Conservation (phyloP, 306 rosid species). For the Acacia melanoxylon region DNA sequence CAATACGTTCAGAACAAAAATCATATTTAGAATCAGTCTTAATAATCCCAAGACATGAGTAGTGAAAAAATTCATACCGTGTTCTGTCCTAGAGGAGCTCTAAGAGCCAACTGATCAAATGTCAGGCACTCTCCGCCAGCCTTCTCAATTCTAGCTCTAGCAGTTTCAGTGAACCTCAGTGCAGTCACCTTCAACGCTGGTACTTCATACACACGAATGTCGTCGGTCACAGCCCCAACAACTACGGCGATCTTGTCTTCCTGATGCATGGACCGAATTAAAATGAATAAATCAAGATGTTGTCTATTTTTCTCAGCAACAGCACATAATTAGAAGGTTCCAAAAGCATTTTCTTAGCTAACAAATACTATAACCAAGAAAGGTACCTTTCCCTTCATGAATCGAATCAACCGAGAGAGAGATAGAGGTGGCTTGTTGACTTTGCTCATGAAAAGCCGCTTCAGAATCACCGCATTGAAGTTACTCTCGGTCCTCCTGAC, state of each 20-base stretch:
- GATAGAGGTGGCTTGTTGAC: constrained; percentile 69
- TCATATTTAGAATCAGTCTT: not conserved
- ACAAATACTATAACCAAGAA: not conserved
- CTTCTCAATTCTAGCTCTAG: constrained; percentile 16
- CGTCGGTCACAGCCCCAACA: not conserved
- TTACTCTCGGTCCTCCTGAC: constrained; percentile 58
- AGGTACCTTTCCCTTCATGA: constrained; percentile 36
- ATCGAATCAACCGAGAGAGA: constrained; percentile 63
- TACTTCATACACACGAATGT: constrained; percentile 5
- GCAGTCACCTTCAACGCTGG: constrained; percentile 20
- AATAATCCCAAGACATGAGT: not conserved
- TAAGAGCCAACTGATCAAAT: constrained; percentile 14
- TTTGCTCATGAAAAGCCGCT: constrained; percentile 79
- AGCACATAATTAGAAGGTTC: not conserved
- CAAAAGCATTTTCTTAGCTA: not conserved
- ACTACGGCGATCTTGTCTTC: constrained; percentile 7
- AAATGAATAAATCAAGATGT: not conserved
- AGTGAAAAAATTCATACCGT: not conserved
- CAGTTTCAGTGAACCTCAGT: constrained; percentile 14
- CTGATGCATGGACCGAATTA: not conserved
- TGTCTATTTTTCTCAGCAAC: not conserved
- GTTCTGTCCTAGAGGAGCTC: constrained; percentile 15
- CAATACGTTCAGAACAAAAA: not conserved
- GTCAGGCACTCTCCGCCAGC: constrained; percentile 21
- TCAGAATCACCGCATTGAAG: constrained; percentile 61